Evolutionary conservation across 2,329 filamentous ascomycete species (phyloP).

Genomic region (Trichoderma afroharzianum): DNA sequence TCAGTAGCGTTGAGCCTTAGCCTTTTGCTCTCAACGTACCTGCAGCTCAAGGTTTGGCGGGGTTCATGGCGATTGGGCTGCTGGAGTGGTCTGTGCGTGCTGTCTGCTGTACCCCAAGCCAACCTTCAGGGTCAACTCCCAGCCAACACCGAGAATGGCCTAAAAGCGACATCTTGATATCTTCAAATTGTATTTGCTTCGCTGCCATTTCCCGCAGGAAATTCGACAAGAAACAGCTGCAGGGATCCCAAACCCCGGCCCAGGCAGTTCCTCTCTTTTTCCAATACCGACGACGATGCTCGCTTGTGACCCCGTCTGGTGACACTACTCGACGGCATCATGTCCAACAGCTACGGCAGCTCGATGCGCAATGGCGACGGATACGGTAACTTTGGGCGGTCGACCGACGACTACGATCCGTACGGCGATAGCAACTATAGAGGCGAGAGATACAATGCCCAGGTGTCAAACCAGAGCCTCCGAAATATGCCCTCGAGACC

Average conservation of each 20-base stretch:
- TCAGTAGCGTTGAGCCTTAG: not conserved
- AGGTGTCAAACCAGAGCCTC: slow-evolving; percentile 32
- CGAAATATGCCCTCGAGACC: slow-evolving; percentile 36
- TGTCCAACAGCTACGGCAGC: slow-evolving; percentile 51
- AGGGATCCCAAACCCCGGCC: too few species aligned
- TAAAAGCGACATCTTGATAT: not conserved
- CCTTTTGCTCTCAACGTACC: not conserved
- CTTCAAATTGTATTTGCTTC: not conserved
- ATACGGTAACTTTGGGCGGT: slow-evolving; percentile 41
- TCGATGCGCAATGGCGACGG: slow-evolving; percentile 38
- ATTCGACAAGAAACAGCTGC: not conserved
- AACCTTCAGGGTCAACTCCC: not conserved
- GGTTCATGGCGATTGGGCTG: not conserved
- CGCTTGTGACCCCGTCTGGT: slow-evolving; percentile 15
- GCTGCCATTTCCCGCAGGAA: not conserved
- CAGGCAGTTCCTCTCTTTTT: not conserved
- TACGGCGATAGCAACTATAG: slow-evolving; percentile 42
- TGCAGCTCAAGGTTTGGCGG: not conserved
- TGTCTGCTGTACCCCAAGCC: not conserved
- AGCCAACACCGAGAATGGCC: not conserved
- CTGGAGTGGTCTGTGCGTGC: slow-evolving; percentile 14
- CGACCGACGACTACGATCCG: slow-evolving; percentile 49
- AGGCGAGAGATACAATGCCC: slow-evolving; percentile 38
- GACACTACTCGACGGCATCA: slow-evolving; percentile 29
- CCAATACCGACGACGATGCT: slow-evolving; percentile 20